These are phyloP conservation scores for Taphrina deformans DNA, from an alignment of 1,139 yeast species.

Conservation along the genomic window DNA sequence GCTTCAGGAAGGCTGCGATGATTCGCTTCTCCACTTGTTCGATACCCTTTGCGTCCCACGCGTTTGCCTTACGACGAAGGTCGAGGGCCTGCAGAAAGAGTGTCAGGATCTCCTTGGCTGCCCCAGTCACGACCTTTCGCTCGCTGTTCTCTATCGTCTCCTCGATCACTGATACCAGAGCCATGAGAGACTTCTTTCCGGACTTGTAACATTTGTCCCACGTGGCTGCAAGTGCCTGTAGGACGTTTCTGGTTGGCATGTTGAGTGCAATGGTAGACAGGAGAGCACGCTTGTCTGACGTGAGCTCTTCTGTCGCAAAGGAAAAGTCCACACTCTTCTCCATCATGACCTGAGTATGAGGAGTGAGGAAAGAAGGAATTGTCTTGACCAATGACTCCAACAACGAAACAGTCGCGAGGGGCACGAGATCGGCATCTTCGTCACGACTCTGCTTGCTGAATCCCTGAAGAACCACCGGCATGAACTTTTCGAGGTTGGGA, in stretches of 20 bases:
- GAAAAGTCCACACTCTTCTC: conserved; percentile 30
- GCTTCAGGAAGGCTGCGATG: conserved; percentile 69
- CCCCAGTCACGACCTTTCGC: conserved; percentile 56
- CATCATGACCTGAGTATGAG: conserved; percentile 54
- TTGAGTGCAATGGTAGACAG: conserved; percentile 28
- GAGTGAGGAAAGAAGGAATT: conserved; percentile 80
- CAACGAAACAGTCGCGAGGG: conserved; percentile 61
- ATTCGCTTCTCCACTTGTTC: conserved; percentile 78
- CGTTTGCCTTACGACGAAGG: conserved; percentile 52
- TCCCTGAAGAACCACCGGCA: conserved; percentile 69
- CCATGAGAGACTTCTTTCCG: conserved; percentile 33
- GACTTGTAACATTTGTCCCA: conserved; percentile 33
- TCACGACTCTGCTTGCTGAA: conserved; percentile 51
- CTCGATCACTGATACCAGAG: conserved; percentile 34
- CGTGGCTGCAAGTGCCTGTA: conserved; percentile 30
- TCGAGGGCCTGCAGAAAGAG: conserved; percentile 74
- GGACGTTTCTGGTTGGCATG: conserved; percentile 33
- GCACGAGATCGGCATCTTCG: conserved; percentile 41
- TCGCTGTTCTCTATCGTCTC: conserved; percentile 34
- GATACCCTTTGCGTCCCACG: conserved; percentile 69
- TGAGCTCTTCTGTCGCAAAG: conserved; percentile 26
- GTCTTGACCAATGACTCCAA: conserved; percentile 75
- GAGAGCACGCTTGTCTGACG: conserved; percentile 20
- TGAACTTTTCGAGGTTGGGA: conserved; percentile 79
- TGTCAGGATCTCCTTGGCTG: conserved; percentile 68